These are phyloP conservation scores for Botrytis hyacinthi DNA, from an alignment of 2,329 filamentous ascomycete genomes.

Conservation along the genomic window DNA sequence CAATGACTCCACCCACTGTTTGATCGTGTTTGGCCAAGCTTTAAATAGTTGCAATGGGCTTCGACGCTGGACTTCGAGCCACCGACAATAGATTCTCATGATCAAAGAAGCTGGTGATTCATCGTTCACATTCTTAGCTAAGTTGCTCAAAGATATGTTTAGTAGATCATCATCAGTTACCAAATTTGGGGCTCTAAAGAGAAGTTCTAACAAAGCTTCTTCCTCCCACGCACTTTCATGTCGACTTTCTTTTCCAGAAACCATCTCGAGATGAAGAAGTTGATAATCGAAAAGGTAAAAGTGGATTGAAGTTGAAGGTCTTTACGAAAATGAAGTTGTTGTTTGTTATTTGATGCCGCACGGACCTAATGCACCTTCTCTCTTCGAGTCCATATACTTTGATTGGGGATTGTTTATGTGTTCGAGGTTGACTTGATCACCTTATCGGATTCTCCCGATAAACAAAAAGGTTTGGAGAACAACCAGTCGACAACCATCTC, in stretches of 20 bases:
- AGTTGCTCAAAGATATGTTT: conserved; percentile 25
- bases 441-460: neutral
- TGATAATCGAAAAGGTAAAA: neutral
- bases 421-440: neutral
- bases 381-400: neutral
- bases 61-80: conserved; percentile 33
- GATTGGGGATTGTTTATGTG: neutral
- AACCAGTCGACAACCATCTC: neutral
- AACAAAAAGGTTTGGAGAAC: neutral
- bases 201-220: neutral
- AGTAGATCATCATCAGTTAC: conserved; percentile 28
- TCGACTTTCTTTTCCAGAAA: neutral
- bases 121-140: conserved; percentile 27
- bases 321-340: neutral
- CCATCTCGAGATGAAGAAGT: neutral
- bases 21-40: conserved; percentile 31
- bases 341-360: neutral
- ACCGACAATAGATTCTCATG: conserved; percentile 30
- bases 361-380: neutral
- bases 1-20: conserved; percentile 32
- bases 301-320: neutral
- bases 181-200: conserved; percentile 18
- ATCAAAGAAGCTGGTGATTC: conserved; percentile 22
- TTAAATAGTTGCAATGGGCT: conserved; percentile 22
- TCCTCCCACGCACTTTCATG: neutral